Evolutionary conservation across 2,329 filamentous ascomycete genomes (phyloP), one percentile per base, ranked within the genome.

Genomic region (Pyrenophora graminea): DNA sequence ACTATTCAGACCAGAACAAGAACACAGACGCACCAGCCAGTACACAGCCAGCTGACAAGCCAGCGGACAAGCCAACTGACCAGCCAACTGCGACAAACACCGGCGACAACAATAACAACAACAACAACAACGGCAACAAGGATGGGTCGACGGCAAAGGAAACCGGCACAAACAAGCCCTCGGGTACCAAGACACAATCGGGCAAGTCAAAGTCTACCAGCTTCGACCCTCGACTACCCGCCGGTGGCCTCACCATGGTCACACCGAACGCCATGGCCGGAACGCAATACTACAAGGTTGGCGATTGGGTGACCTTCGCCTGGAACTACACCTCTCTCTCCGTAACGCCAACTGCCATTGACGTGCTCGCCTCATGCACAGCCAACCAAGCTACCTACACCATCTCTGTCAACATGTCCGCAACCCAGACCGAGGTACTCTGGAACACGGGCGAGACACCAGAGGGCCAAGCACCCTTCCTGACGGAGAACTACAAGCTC

Each of bases 311-410:
- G 25, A 87, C 85, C 0, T 86, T 88, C 59, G 80, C 77, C 17
- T 88, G 85, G 85, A 88, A 88, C 71, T 88, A 87, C 72, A 88
- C 85, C 12, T 85, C 82, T 9, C 74, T 88, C 19, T 79, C 76
- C 17, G 76, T 81, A 15, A 83, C 82, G 0, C 85, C 85, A 0
- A 76, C 77, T 1, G 79, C 78, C 37, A 75, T 88, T 61, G 83
- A 88, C 59, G 78, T 88, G 32, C 72, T 87, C 37, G 85, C 85
- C 1, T 80, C 79, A 9, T 87, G 85, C 76, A 78, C 78, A 31
- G 69, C 76, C 52, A 86, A 86, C 71, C 74, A 78, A 50, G 77
- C 77, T 39, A 82, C 79, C 32, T 88, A 87, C 68, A 87, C 85
- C 17, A 78, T 88, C 52, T 76, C 83, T 13, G 67, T 76, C 52